Percentiles rank a stretch among this genome's conserved stretches.
phyloP scores from a whole-genome alignment of 176 grass and related monocot genomes.

The Musa acuminata region DNA sequence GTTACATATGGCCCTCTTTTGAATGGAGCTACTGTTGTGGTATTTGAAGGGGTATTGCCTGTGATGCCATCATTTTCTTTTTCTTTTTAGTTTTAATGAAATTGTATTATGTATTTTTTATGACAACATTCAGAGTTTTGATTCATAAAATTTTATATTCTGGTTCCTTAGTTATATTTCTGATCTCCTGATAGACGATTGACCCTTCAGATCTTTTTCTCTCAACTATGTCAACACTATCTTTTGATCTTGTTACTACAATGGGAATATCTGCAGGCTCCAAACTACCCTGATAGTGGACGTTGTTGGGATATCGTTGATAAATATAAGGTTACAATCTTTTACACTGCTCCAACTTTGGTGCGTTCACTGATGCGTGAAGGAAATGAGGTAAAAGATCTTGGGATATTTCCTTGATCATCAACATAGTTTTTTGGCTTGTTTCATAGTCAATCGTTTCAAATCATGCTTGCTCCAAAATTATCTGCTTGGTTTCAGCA shows the following conservation, averaged over 20 bases:
- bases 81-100: background rate
- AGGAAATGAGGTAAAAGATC: conserved; percentile 48
- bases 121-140: no score
- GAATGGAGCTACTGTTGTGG: conserved; percentile 82
- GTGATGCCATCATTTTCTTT: background rate
- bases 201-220: no score
- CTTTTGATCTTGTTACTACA: background rate
- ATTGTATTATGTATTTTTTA: background rate
- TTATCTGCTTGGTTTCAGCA: background rate
- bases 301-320: conserved; percentile 95
- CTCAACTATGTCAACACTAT: background rate
- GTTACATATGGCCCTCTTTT: conserved; percentile 94
- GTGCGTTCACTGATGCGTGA: conserved; percentile 94
- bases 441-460: background rate
- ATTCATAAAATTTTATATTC: no score
- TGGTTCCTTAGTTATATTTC: no score
- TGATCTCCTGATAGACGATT: no score
- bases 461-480: no score
- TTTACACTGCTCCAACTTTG: conserved; percentile 96
- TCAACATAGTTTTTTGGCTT: background rate
- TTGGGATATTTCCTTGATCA: background rate
- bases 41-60: conserved; percentile 87
- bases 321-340: conserved; percentile 86
- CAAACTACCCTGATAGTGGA: conserved; percentile 81
- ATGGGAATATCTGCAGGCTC: conserved; percentile 45